Percentiles rank a stretch among this genome's conserved stretches.
These are phyloP conservation scores for Colletotrichum sp. DNA, from an alignment of 2,329 filamentous ascomycete species.

Conservation along the genomic window DNA sequence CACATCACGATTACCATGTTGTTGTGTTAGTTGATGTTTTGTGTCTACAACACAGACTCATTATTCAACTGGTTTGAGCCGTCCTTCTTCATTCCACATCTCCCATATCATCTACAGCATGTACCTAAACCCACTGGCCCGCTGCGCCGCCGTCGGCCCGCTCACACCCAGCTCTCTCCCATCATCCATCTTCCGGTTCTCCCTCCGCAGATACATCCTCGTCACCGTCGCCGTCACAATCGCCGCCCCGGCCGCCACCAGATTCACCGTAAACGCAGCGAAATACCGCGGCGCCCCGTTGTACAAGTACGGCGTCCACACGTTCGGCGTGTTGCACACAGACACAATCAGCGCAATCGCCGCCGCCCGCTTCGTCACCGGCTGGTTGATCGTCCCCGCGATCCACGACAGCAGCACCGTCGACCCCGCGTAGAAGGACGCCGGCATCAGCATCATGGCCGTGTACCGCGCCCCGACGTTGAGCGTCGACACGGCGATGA, in stretches of 20 bases:
- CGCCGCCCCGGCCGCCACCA: background rate
- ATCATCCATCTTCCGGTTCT: background rate
- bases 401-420: background rate
- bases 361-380: background rate
- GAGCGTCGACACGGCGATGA: background rate
- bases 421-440: background rate
- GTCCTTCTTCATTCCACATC: background rate
- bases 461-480: background rate
- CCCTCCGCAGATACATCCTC: background rate
- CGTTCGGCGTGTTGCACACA: background rate
- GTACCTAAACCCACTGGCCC: background rate
- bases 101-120: background rate
- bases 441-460: background rate
- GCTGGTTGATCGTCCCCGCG: background rate
- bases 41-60: background rate
- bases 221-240: background rate
- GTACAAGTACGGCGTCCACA: background rate
- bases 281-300: background rate
- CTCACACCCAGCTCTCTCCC: background rate
- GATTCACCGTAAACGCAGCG: background rate
- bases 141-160: background rate
- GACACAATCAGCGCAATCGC: background rate
- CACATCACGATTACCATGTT: accelerated
- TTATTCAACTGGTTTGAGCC: background rate
- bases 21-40: background rate